Conservation (phyloP, 192 early-diverging fungal genomes). For the Anaeromyces robustus region DNA sequence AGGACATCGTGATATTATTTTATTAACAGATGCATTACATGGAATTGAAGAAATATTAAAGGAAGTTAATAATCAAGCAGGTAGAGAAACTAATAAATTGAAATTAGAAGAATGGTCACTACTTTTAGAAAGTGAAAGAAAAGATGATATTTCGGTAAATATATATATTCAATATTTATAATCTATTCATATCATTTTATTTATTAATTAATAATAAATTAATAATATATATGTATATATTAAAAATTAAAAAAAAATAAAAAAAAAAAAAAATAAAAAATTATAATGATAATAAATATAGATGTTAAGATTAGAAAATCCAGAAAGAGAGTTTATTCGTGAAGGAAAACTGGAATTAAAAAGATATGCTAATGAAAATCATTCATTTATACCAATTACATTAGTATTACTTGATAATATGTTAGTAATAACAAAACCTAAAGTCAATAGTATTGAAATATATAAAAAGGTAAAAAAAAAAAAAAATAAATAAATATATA, state of each 20-base stretch:
- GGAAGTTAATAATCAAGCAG: slow-evolving; percentile 76
- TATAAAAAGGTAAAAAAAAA: background rate
- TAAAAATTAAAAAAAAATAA: too few relatives aligned
- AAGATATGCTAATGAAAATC: background rate
- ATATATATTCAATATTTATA: too few relatives aligned
- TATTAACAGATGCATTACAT: slow-evolving; percentile 53
- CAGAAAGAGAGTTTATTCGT: background rate
- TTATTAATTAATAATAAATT: too few relatives aligned
- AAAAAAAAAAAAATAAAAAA: too few relatives aligned
- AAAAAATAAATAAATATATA: too few relatives aligned
- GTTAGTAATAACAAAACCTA: slow-evolving; percentile 51
- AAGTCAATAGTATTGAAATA: slow-evolving; percentile 27
- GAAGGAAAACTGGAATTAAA: background rate
- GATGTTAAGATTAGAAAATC: background rate
- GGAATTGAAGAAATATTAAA: slow-evolving; percentile 56
- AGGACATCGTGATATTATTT: slow-evolving; percentile 57
- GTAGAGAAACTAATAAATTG: slow-evolving; percentile 76
- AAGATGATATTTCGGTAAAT: background rate
- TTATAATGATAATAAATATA: too few relatives aligned
- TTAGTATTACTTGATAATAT: slow-evolving; percentile 72
- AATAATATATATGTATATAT: too few relatives aligned
- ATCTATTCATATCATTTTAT: too few relatives aligned
- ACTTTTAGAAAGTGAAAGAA: background rate
- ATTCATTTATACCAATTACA: background rate
- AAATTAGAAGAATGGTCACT: slow-evolving; percentile 30